Evolutionary conservation across 805 yeast species (phyloP), one percentile per base, ranked within the genome.

Genomic region (Wickerhamiella qilinensis): DNA sequence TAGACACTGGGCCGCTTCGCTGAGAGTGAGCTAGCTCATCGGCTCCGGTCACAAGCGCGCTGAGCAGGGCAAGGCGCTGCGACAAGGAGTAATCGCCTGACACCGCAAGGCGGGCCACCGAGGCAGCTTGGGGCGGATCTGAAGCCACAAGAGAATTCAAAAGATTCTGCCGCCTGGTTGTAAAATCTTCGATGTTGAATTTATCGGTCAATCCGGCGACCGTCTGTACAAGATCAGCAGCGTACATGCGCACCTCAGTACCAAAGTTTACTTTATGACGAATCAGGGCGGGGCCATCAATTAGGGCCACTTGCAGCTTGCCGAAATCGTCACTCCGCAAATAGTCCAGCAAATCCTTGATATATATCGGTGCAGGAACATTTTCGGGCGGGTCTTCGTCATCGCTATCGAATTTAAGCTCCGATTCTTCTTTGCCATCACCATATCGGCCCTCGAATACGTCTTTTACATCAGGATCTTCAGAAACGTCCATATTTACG

Each of bases 11-110:
- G 14, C 15, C 30, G 2, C 18, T 17, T 3, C 30, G 20, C 6
- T 18, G 20, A 52, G 77, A 88, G 0, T 85, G 88, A 33, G 78
- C 62, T 8, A 85, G 61, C 45, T 80, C 84, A 43, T 94, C 58
- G 0, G 85, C 83, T 2, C 81, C 71, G 19, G 85, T 58, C 0
- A 86, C 77, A 11, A 83, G 52, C 1, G 81, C 60, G 3, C 86
- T 71, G 16, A 91, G 55, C 7, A 86, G 63, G 21, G 71, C 59
- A 58, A 86, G 64, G 35, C 97, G 58, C 43, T 77, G 86, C 43
- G 80, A 91, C 16, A 91, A 54, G 0, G 94, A 83, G 44, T 78
- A 73, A 50, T 88, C 98, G 0, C 86, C 85, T 0, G 68, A 63
- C 27, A 72, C 60, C 15, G 85, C 59, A 15, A 76, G 54, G 20